Conservation (phyloP, 2,329 filamentous ascomycete genomes). For the Tolypocladium paradoxum region DNA sequence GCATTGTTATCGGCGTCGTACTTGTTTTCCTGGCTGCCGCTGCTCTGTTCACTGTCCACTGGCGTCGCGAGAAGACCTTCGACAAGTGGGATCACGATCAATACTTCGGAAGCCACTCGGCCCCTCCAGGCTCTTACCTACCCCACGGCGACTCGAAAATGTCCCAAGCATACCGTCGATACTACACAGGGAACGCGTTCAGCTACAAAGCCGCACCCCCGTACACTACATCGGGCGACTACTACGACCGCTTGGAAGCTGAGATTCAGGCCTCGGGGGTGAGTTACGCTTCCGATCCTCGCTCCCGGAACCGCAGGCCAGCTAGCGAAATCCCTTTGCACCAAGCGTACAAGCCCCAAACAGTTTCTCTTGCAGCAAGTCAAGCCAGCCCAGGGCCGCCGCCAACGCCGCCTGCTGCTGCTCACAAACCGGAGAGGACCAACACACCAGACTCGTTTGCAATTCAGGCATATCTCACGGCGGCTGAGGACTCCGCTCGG, state of each 20-base stretch:
- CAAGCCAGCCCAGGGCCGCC: not conserved
- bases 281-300: not conserved
- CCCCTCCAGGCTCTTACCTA: slow-evolving; percentile 11
- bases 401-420: slow-evolving; percentile 3
- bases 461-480: slow-evolving; percentile 24
- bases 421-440: slow-evolving; percentile 6
- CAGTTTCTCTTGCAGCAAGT: not conserved
- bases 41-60: slow-evolving; percentile 37
- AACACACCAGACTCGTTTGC: slow-evolving; percentile 22
- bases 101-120: slow-evolving; percentile 3
- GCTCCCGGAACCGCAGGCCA: slow-evolving; percentile 7
- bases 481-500: slow-evolving; percentile 14
- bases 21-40: slow-evolving; percentile 30
- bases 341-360: slow-evolving; percentile 28
- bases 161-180: slow-evolving; percentile 9
- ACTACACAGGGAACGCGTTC: slow-evolving; percentile 9
- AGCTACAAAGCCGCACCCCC: slow-evolving; percentile 11
- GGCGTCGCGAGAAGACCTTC: slow-evolving; percentile 29
- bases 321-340: slow-evolving; percentile 32
- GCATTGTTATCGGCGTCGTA: slow-evolving; percentile 37
- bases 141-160: slow-evolving; percentile 16
- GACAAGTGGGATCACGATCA: slow-evolving; percentile 8
- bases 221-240: slow-evolving; percentile 24
- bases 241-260: slow-evolving; percentile 28
- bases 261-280: slow-evolving; percentile 1